A percentile compares a stretch with the other conserved stretches of the same genome.
Conservation (phyloP, 495 filamentous ascomycete species). For the Penicillium antarcticum region DNA sequence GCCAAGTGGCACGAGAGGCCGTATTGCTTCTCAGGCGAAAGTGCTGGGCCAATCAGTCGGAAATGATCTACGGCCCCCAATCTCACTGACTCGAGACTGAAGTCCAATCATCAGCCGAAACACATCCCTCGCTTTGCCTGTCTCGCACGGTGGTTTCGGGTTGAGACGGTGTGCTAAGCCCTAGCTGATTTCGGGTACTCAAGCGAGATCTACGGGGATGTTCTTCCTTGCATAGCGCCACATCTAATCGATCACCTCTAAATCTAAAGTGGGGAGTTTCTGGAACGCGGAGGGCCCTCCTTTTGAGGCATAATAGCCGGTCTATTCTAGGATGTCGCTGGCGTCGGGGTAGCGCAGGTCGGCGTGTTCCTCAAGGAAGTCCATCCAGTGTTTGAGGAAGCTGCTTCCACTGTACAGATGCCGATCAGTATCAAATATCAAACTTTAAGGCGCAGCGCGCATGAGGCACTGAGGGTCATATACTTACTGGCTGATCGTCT, state of each 20-base stretch:
- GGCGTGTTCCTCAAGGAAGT: conserved; percentile 76
- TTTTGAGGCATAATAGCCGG: neutral
- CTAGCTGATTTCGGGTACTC: too few species aligned
- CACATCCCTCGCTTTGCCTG: too few species aligned
- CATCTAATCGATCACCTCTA: neutral
- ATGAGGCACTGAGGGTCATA: too few species aligned
- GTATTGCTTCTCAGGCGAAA: too few species aligned
- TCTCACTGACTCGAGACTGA: too few species aligned
- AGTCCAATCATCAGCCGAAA: too few species aligned
- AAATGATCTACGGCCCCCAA: too few species aligned
- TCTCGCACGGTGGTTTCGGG: neutral
- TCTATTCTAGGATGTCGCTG: conserved; percentile 45
- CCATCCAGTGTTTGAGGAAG: conserved; percentile 88
- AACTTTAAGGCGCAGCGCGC: neutral
- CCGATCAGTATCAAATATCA: conserved; percentile 3
- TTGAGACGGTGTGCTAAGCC: neutral
- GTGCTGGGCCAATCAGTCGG: too few species aligned
- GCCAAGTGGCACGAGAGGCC: too few species aligned
- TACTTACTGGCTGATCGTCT: conserved; percentile 80
- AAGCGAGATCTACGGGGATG: too few species aligned
- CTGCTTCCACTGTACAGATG: conserved; percentile 58
- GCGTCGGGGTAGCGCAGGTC: conserved; percentile 82
- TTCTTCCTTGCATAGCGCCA: neutral
- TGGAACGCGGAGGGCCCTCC: neutral
- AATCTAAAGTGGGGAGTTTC: neutral